Base-by-base conservation (phyloP, 306 rosid genomes). In the Boehmeria nivea region DNA sequence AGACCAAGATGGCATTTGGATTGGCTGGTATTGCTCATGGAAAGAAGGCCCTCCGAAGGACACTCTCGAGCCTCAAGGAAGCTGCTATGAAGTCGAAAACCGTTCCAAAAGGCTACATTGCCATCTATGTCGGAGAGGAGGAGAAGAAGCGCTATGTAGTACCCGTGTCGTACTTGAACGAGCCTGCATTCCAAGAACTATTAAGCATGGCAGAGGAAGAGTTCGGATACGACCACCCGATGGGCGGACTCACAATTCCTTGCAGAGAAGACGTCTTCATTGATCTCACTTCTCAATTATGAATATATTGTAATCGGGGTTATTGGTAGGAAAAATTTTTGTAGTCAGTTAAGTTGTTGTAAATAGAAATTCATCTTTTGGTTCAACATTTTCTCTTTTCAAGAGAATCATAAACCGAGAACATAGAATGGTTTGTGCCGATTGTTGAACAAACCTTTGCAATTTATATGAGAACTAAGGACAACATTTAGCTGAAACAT, bases 151-250 rank as follows among this genome's bases (percentile, higher is more conserved):
- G 61, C 11, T 43, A 61, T 17, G 53, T 73, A 19, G 51, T 73
- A 24, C 69, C 72, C 40, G 36, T 67, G 18, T 42, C 69, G 20
- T 53, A 14, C 16, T 17, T 73, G 4, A 73, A 67, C 19, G 57
- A 66, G 27, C 62, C 72, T 42, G 23, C 61, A 3, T 73, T 73
- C 15, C 73, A 61, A 25, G 57, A 67, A 0, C 24, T 67, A 17
- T 37, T 73, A 1, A 67, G 52, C 10, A 26, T 44, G 51, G 61
- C 65, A 0, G 75, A 70, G 23, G 65, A 70, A 49, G 75, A 70
- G 43, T 70, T 55, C 14, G 75, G 64, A 16, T 70, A 54, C 12
- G 23, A 63, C n/a, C 69, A 70, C 57, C 75, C 65, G 7, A 62
- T 60, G 44, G 74, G 75, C 4, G 60, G 75, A 3, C 28, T 69